Evolutionary conservation across 2,329 filamentous ascomycete species (phyloP), one percentile per base, ranked within the genome.

Genomic region (Arthrobotrys musiformis): DNA sequence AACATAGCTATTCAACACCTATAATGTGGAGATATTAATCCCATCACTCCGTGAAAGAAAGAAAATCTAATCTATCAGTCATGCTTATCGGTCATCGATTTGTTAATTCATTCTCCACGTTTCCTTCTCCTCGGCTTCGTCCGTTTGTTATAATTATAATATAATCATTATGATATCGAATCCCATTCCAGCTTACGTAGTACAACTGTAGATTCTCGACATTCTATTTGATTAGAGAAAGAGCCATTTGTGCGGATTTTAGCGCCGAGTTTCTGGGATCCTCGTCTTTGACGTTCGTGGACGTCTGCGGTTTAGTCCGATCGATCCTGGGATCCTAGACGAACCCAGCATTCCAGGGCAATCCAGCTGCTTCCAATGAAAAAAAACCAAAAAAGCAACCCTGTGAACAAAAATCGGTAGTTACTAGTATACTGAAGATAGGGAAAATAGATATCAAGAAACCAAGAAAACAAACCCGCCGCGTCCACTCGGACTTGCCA

Each of bases 171-270:
- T 48, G 22, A 48, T 48, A 48, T 48, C 26, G 9, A 46, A 9
- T 46, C n/a, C 13, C n/a, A 3, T n/a, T 48, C 8, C 22, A 46
- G 42, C 42, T 48, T 48, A 48, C 44, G 44, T 48, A 33, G n/a
- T n/a, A n/a, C n/a, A n/a, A n/a, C n/a, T n/a, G n/a, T n/a, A n/a
- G n/a, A n/a, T n/a, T 48, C 22, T 48, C 24, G 17, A 46, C 19
- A 22, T 22, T 35, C 19, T 46, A 46, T 46, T 24, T n/a, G n/a
- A n/a, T 35, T 35, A 24, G 19, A 35, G 5, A 42, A 63, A 46
- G 62, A 74, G 70, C 52, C 52, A 74, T 74, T 74, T 68, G 70
- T 74, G 70, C 70, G 61, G 61, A 67, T 48, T 74, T 74, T 74
- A 68, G 70, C 46, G 46, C 48, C 40, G 9, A 15, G 17, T 9